phyloP scores from a whole-genome alignment of 208 protist species.

The Dictyostelium gargantuum region DNA sequence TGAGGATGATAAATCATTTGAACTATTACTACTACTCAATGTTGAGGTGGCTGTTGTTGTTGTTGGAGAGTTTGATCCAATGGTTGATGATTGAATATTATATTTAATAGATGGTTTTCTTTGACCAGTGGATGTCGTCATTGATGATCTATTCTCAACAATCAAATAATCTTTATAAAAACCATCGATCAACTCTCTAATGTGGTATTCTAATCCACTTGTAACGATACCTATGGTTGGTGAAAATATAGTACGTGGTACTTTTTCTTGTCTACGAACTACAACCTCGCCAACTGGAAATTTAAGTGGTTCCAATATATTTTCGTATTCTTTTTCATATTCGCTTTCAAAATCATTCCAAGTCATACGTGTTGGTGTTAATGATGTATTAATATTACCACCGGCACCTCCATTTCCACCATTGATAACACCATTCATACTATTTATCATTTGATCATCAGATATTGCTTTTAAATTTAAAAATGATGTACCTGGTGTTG shows the following conservation, averaged over 20 bases:
- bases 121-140: background rate
- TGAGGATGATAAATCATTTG: background rate
- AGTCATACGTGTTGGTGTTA: slow-evolving; percentile 1
- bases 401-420: background rate
- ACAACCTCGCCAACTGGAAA: slow-evolving; percentile 30
- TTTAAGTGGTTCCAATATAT: background rate
- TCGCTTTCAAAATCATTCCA: slow-evolving; percentile 56
- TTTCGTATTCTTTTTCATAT: slow-evolving; percentile 34
- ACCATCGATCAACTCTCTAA: slow-evolving; percentile 18
- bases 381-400: background rate
- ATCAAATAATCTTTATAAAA: slow-evolving; percentile 59
- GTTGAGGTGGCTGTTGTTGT: too few species aligned
- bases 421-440: background rate
- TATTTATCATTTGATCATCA: background rate
- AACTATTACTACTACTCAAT: background rate
- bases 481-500: background rate
- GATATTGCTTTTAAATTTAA: slow-evolving; percentile 8
- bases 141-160: background rate
- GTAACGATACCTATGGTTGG: slow-evolving; percentile 20
- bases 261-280: background rate
- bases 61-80: background rate
- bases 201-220: background rate
- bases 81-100: background rate
- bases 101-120: background rate
- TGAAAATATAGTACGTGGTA: slow-evolving; percentile 17